These are phyloP conservation scores for Chloranthus sessilifolius DNA, from an alignment of 164 flowering plant species.

Conservation along the genomic window DNA sequence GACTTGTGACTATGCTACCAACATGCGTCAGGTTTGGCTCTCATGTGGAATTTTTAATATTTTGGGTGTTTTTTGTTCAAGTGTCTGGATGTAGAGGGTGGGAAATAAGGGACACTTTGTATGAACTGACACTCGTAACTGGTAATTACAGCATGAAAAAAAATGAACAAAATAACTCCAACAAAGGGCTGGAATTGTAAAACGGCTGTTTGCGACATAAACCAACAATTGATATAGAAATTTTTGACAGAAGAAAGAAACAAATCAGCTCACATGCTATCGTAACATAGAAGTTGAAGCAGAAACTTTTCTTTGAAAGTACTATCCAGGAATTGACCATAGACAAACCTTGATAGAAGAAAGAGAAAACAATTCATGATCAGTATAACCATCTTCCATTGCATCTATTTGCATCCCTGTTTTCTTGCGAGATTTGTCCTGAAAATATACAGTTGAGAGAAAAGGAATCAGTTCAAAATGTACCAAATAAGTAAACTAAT, in stretches of 20 bases:
- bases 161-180: too few relatives aligned
- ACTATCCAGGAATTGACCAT: too few relatives aligned
- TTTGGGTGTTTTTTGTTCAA: too few relatives aligned
- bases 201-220: background rate
- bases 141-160: too few relatives aligned
- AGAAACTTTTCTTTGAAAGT: background rate
- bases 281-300: background rate
- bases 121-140: too few relatives aligned
- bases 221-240: background rate
- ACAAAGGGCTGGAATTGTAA: background rate
- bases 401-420: conserved; percentile 81
- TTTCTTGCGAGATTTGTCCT: conserved; percentile 87
- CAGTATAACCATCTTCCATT: conserved; percentile 67
- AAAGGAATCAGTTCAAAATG: background rate
- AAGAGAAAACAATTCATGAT: conserved; percentile 80
- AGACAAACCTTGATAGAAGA: conserved; percentile 78
- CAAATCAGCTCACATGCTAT: background rate
- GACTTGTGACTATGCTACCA: too few relatives aligned
- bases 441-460: conserved; percentile 16
- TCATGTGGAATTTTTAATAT: too few relatives aligned
- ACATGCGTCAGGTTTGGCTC: too few relatives aligned
- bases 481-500: background rate
- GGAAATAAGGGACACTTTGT: too few relatives aligned
- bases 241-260: background rate
- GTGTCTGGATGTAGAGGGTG: too few relatives aligned